Evolutionary conservation across 225 moss, liverwort and hornwort genomes (phyloP).

Genomic region (Polytrichum commune): DNA sequence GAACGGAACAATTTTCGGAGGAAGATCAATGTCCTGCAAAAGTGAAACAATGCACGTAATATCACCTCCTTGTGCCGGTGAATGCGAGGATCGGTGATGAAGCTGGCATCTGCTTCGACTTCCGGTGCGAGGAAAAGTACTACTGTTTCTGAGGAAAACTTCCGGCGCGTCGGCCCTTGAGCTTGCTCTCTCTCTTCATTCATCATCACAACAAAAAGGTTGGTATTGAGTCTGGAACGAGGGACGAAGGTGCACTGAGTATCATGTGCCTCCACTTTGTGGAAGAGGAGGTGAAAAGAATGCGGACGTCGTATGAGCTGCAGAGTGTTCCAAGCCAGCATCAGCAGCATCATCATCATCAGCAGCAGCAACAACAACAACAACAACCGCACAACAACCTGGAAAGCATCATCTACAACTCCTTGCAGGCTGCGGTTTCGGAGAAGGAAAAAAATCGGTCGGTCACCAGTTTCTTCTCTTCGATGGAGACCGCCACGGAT

Average conservation of each 20-base stretch:
- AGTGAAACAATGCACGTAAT: too few species aligned
- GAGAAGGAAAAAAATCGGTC: not conserved
- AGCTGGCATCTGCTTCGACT: too few species aligned
- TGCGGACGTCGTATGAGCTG: conserved; percentile 9
- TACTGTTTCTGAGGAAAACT: too few species aligned
- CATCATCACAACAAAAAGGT: not conserved
- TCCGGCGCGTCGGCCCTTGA: too few species aligned
- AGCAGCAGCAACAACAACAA: too few species aligned
- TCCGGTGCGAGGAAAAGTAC: too few species aligned
- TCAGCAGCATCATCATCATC: not conserved
- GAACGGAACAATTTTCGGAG: too few species aligned
- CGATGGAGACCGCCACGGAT: conserved; percentile 8
- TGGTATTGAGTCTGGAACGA: too few species aligned
- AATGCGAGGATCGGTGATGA: not conserved
- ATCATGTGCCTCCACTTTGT: conserved; percentile 16
- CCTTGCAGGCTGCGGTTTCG: not conserved
- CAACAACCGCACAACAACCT: not conserved
- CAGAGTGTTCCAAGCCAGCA: not conserved
- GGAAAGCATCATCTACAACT: conserved; percentile 1
- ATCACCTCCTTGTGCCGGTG: not conserved
- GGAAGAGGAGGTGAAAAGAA: conserved; percentile 9
- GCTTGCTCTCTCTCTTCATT: conserved; percentile 2
- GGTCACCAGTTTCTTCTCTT: not conserved
- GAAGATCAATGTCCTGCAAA: too few species aligned
- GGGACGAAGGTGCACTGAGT: not conserved